These are phyloP conservation scores for Aspergillus sp. DNA, from an alignment of 2,329 filamentous ascomycete genomes.

Conservation along the genomic window DNA sequence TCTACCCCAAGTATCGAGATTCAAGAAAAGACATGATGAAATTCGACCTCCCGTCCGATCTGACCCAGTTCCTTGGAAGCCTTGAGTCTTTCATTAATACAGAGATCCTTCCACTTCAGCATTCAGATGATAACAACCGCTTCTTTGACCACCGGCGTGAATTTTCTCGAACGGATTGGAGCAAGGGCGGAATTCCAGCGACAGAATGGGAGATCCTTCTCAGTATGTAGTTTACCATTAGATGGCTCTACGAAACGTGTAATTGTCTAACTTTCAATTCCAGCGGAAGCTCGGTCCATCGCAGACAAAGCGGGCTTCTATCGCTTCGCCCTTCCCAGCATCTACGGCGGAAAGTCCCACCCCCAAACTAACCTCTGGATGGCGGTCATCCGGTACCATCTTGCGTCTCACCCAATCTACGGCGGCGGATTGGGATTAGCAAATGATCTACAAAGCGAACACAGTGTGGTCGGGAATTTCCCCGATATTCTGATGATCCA, in stretches of 20 bases:
- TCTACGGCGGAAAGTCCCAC: conserved; percentile 52
- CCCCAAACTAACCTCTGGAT: conserved; percentile 60
- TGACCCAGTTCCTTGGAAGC: conserved; percentile 48
- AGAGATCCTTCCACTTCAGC: conserved; percentile 45
- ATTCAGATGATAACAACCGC: conserved; percentile 58
- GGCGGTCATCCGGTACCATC: conserved; percentile 61
- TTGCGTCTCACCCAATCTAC: conserved; percentile 50
- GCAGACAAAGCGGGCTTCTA: conserved; percentile 63
- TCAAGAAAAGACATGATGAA: conserved; percentile 42
- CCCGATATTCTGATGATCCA: conserved; percentile 63
- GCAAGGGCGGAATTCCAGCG: conserved; percentile 55
- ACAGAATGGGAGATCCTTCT: conserved; percentile 58
- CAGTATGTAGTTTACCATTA: neutral
- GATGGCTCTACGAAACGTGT: neutral
- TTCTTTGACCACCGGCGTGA: conserved; percentile 68
- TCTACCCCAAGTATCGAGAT: too few relatives aligned
- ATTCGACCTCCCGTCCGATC: conserved; percentile 55
- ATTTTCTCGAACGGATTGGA: conserved; percentile 62
- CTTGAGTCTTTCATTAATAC: conserved; percentile 59
- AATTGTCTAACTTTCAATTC: neutral
- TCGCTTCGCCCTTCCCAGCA: conserved; percentile 56
- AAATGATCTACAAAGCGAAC: conserved; percentile 65
- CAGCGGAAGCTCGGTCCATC: conserved; percentile 46
- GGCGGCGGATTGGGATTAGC: conserved; percentile 56
- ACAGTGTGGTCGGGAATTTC: conserved; percentile 63